Evolutionary conservation across 345 rosid genomes (phyloP), one percentile per base, ranked within the genome.

Genomic region (Populus alba): DNA sequence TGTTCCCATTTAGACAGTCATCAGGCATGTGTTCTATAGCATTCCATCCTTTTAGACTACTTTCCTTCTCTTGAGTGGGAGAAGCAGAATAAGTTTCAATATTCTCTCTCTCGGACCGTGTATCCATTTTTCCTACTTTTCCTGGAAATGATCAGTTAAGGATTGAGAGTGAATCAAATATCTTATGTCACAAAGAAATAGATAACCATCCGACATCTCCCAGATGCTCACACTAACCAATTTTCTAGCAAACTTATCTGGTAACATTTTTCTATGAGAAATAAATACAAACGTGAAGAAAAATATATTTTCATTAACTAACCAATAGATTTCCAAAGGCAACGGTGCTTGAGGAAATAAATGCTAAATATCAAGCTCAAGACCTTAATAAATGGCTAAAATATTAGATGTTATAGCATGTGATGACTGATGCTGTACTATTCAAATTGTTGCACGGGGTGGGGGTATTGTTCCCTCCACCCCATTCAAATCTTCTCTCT

Each of bases 1-100:
- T 72, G 68, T 68, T 79, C 81, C 79, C 79, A 72, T 78, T 71
- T 18, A 38, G 17, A 61, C n/a, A 5, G 33, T 75, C 78, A 71
- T 57, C 74, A 49, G 76, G 80, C 38, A 66, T 79, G 76, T 78
- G 66, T 45, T 77, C 79, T 41, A 76, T 83, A 79, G 69, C 71
- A 71, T 68, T 83, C 45, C 77, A 76, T 37, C 68, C 81, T 76
- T 74, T 75, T 45, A 77, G 70, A 83, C 62, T 66, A 78, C 75
- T 82, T 71, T 77, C 82, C 45, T 45, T 59, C 62, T 61, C 85
- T 59, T 47, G 81, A 68, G 69, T 81, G 71, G 76, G 43, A 23
- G 83, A 81, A 81, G 77, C 59, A 80, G 83, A 66, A 66, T 67
- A 39, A 72, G 68, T 49, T 78, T 67, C 71, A 49, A 59, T 41